Evolutionary conservation across 805 yeast genomes (phyloP).

Genomic region (Yarrowia alimentaria): DNA sequence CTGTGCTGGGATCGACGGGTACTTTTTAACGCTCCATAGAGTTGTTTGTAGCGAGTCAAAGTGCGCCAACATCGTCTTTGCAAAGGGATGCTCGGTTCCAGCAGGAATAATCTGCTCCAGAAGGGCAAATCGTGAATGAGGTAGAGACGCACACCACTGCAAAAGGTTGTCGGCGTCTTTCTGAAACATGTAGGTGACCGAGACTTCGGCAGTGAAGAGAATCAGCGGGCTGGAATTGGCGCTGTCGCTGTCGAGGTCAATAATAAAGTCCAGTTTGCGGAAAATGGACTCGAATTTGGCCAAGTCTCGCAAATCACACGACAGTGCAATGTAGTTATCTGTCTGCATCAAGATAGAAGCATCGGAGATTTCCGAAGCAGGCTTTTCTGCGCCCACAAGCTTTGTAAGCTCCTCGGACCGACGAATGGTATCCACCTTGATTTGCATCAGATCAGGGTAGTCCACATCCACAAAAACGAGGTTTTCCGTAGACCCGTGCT

Average conservation of each 20-base stretch:
- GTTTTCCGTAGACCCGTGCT: conserved; percentile 33
- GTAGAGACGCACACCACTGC: conserved; percentile 46
- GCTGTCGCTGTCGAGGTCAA: too few relatives aligned
- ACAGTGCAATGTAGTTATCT: conserved; percentile 53
- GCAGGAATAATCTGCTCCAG: conserved; percentile 72
- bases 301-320: conserved; percentile 60
- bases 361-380: conserved; percentile 33
- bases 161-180: conserved; percentile 63
- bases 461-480: conserved; percentile 67
- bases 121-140: conserved; percentile 58
- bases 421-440: conserved; percentile 54
- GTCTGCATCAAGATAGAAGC: conserved; percentile 39
- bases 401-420: conserved; percentile 47
- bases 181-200: conserved; percentile 75
- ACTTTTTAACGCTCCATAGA: conserved; percentile 58
- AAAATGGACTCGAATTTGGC: conserved; percentile 38
- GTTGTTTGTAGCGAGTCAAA: conserved; percentile 67
- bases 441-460: conserved; percentile 63
- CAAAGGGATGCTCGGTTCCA: conserved; percentile 63
- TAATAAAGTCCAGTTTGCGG: conserved; percentile 8
- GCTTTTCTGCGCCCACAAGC: conserved; percentile 46
- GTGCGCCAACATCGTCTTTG: conserved; percentile 71
- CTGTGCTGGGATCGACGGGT: conserved; percentile 55
- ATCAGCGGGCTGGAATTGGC: conserved; percentile 30
- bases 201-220: conserved; percentile 77